Evolutionary conservation across 805 yeast genomes (phyloP), one percentile per base, ranked within the genome.

Genomic region (Clavispora santaluciae): DNA sequence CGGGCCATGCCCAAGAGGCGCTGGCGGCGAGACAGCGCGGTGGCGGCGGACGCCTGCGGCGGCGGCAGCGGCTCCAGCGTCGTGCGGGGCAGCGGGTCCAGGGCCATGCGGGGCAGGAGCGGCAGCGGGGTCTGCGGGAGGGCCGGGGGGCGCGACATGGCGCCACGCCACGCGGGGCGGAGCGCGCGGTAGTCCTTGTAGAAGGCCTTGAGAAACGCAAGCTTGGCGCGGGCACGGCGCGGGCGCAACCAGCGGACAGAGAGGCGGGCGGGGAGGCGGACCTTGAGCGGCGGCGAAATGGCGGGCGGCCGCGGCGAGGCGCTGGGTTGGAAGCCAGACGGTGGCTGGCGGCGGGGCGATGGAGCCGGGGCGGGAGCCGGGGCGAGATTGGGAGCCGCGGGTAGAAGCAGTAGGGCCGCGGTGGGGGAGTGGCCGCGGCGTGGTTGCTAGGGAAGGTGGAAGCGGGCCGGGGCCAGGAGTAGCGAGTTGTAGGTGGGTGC

Each of bases 1-100:
- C 66, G 73, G 44, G 81, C 74, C 31, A 79, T 55, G 17, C 79
- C 80, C 29, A 64, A 52, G 21, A 79, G 52, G 30, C 75, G 59
- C 50, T 70, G 79, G 24, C 81, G 63, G 45, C 70, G 66, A 2
- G 67, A 61, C 4, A 25, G 12, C 15, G 12, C 29, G 11, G 38
- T 13, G 28, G 46, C 35, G 37, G 35, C 40, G 30, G 22, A 44
- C 38, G n/a, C 33, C 10, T 3, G 34, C 39, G 6, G 38, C 25
- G n/a, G n/a, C n/a, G n/a, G 16, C 28, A 21, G 18, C 21, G 15
- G 25, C 22, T 7, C 22, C 43, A 36, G 43, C 30, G 24, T 6
- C 17, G 17, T 24, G 29, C 17, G 42, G 35, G 24, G 36, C 43
- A 5, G 18, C 34, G 31, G 35, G 31, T 12, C 17, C 15, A 21